Evolutionary conservation across 257 asterid genomes (phyloP).

Genomic region (Coffea eugenioides): DNA sequence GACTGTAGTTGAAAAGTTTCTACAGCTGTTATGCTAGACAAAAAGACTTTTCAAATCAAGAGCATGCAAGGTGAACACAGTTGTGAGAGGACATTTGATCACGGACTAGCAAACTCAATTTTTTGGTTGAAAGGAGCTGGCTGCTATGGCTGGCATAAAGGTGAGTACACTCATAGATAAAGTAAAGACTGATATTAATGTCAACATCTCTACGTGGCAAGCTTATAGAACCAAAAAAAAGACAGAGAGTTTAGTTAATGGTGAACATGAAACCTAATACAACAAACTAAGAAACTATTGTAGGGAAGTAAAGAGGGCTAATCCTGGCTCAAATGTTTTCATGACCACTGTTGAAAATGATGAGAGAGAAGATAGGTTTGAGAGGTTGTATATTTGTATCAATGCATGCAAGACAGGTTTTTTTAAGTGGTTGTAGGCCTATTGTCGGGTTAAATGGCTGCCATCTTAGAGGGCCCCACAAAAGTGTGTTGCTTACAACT

Average conservation of each 20-base stretch:
- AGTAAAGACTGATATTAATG: neutral
- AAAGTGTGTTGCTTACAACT: no score
- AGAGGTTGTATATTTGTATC: neutral
- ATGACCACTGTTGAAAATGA: neutral
- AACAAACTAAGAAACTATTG: neutral
- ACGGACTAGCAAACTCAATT: neutral
- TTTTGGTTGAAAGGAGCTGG: neutral
- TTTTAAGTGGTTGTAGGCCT: neutral
- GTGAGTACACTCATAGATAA: neutral
- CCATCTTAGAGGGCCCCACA: no score
- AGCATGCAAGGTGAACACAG: neutral
- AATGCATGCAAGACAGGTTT: neutral
- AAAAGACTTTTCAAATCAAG: neutral
- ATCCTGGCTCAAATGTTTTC: neutral
- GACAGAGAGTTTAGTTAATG: neutral
- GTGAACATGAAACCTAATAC: neutral
- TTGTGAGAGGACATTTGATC: neutral
- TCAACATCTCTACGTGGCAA: neutral
- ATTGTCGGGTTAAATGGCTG: no score
- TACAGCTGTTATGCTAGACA: neutral
- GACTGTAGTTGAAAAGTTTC: neutral
- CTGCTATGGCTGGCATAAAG: neutral
- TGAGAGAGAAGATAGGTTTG: no score
- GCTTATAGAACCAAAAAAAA: neutral
- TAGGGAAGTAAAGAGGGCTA: neutral